These are phyloP conservation scores for Colletotrichum kahawae DNA, from an alignment of 2,329 filamentous ascomycete genomes.

Conservation along the genomic window DNA sequence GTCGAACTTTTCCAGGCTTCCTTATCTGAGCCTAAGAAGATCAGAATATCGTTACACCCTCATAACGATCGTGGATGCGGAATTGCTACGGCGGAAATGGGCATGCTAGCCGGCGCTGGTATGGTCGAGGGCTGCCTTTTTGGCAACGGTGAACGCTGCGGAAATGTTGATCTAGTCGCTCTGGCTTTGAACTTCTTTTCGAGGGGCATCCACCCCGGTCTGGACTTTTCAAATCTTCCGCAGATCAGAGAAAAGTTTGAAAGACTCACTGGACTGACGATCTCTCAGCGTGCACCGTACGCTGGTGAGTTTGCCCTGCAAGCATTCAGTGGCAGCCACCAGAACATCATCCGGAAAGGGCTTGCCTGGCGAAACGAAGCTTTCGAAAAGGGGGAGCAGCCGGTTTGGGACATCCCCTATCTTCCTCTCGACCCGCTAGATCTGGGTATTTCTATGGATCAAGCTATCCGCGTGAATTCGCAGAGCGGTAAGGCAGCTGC, in stretches of 20 bases:
- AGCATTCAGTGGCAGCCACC: conserved; percentile 3
- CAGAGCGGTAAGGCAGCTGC: not conserved
- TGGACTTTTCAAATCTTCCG: not conserved
- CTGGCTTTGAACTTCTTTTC: not conserved
- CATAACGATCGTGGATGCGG: not conserved
- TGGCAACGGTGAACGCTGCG: not conserved
- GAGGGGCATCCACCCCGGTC: not conserved
- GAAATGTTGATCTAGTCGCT: not conserved
- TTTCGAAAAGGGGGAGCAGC: not conserved
- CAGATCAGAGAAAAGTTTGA: not conserved
- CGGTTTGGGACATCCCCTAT: not conserved
- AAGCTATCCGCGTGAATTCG: not conserved
- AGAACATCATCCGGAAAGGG: conserved; percentile 2
- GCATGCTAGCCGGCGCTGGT: not conserved
- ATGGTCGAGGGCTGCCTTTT: conserved; percentile 7
- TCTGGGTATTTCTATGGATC: not conserved
- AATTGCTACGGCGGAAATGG: not conserved
- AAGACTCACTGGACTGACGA: not conserved
- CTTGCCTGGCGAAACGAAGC: not conserved
- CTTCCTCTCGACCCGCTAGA: conserved; percentile 2
- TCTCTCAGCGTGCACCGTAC: not conserved
- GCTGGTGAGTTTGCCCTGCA: conserved; percentile 1
- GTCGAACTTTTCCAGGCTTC: not conserved
- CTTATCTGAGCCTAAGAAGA: not conserved
- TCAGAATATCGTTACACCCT: not conserved